Evolutionary conservation across 75 land plant species (phyloP).

Genomic region (Sequoiadendron giganteum): DNA sequence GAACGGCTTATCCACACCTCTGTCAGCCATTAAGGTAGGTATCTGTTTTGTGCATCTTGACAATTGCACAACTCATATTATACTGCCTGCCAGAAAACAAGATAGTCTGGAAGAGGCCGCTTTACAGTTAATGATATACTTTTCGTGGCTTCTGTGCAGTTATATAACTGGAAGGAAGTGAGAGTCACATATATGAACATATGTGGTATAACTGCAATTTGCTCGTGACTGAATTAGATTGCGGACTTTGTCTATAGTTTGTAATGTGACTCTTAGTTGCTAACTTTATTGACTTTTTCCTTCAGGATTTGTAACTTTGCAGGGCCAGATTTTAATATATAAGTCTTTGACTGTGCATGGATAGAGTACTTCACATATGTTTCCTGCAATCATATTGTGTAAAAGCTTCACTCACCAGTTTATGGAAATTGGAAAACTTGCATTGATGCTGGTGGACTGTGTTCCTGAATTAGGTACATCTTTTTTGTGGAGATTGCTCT

Average conservation of each 20-base stretch:
- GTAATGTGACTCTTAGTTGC: neutral
- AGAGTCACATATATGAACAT: neutral
- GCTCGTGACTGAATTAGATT: neutral
- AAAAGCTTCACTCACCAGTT: neutral
- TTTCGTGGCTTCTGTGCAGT: neutral
- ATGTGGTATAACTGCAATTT: neutral
- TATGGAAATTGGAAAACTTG: neutral
- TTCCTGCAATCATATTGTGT: neutral
- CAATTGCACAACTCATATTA: neutral
- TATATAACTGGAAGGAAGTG: neutral
- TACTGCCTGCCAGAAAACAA: neutral
- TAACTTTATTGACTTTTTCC: neutral
- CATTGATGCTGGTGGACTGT: neutral
- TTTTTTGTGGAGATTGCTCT: neutral
- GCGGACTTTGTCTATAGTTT: neutral
- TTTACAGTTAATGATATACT: neutral
- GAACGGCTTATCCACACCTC: neutral
- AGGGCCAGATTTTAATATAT: neutral
- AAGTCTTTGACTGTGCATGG: neutral
- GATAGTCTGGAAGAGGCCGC: neutral
- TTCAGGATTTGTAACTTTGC: neutral
- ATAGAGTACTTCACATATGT: neutral
- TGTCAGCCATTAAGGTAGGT: conserved; percentile 10
- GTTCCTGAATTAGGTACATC: neutral
- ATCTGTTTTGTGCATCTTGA: neutral